phyloP scores from a whole-genome alignment of 768 basidiomycete species.

The Boletellus emodensis region DNA sequence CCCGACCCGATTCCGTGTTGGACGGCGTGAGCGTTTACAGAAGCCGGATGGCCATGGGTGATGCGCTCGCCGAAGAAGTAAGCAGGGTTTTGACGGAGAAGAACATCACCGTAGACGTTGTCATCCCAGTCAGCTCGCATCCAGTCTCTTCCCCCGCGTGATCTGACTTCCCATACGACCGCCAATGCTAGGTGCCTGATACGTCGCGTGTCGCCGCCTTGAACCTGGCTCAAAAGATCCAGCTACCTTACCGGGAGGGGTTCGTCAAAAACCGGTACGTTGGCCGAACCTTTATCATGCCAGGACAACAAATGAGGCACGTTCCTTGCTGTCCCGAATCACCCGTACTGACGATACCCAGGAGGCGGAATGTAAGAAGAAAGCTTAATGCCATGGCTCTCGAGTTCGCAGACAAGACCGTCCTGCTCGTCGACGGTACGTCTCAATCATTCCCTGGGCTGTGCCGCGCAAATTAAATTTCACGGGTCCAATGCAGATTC shows the following conservation, averaged over 20 bases:
- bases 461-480: background rate
- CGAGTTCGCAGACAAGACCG: slow-evolving; percentile 89
- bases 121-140: slow-evolving; percentile 69
- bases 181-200: slow-evolving; percentile 71
- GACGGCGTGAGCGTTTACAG: slow-evolving; percentile 97
- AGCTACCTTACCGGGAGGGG: slow-evolving; percentile 93
- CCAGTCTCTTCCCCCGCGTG: background rate
- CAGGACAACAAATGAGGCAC: slow-evolving; percentile 92
- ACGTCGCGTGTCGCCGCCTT: slow-evolving; percentile 95
- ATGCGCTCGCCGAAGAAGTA: slow-evolving; percentile 87
- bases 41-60: slow-evolving; percentile 99
- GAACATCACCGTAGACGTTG: slow-evolving; percentile 82
- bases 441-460: background rate
- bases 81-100: slow-evolving; percentile 62
- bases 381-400: slow-evolving; percentile 99
- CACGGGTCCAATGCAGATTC: slow-evolving; percentile 58
- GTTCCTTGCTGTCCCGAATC: background rate
- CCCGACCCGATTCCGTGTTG: slow-evolving; percentile 94
- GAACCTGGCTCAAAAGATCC: slow-evolving; percentile 87
- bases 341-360: slow-evolving; percentile 26
- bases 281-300: slow-evolving; percentile 99
- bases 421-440: slow-evolving; percentile 92
- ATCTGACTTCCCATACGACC: background rate
- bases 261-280: slow-evolving; percentile 99
- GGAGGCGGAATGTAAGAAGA: slow-evolving; percentile 88